Base-by-base conservation (phyloP, 139 green algal species). In the Volvox reticuliferus region DNA sequence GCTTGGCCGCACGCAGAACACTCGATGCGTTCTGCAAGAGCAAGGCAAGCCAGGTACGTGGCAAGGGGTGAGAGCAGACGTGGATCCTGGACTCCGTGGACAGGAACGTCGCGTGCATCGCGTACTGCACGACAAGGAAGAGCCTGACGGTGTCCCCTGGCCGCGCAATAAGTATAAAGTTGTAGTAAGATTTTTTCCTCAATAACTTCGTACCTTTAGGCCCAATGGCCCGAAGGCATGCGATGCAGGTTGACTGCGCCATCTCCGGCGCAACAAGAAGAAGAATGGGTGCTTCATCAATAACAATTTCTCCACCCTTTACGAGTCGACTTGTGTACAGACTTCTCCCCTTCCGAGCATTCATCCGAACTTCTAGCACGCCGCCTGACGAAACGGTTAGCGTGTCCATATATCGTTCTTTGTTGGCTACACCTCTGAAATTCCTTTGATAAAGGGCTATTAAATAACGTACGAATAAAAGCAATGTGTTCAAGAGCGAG, bases 231-330 rank as follows among this genome's bases (percentile, higher is more conserved):
- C 91, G 89, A 26, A 96, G n/a, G 75, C 92, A 94, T 26, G 81
- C 73, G 0, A 91, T 85, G 69, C 93, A 95, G 14, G 92, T 92
- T 3, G 0, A 28, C 83, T 68, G 37, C 79, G 87, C 24, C 78
- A 89, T 30, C 81, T 90, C 79, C 82, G 83, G 73, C 22, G 79
- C 76, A 13, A 93, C 89, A 1, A 93, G 76, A 33, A 95, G 89
- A 35, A 96, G 89, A 2, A 95, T 20, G 16, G 94, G 94, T 61
- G 88, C 88, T 61, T 96, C 94, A 19, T 24, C 5, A 9, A 96
- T 18, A 0, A 96, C 67, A 21, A 86, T 67, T 33, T 96, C 92
- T 20, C 94, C 94, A 1, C 84, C 92, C 17, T 78, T 33, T 32
- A 96, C 68, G 12, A 69, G 14, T 1, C 91, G 82, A 0, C 88